A percentile compares a stretch with the other conserved stretches of the same genome.
These are phyloP conservation scores for Neofusicoccum sp. DNA, from an alignment of 2,329 filamentous ascomycete species.

Conservation along the genomic window DNA sequence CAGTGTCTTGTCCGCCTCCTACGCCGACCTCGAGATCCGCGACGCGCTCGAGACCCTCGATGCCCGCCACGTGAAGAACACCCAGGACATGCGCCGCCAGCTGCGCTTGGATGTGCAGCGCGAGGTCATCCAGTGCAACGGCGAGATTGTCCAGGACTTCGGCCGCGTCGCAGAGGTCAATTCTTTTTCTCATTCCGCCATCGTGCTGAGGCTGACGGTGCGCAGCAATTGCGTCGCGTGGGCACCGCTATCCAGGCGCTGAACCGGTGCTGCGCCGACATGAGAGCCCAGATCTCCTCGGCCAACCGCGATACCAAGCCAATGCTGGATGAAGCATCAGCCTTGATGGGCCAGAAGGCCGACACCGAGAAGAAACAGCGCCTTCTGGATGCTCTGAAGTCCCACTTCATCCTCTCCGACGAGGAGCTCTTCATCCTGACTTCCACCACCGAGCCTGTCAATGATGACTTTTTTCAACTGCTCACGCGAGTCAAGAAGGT, in stretches of 20 bases:
- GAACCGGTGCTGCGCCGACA: slow-evolving; percentile 77
- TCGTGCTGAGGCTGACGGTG: slow-evolving; percentile 29
- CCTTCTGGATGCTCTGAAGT: slow-evolving; percentile 74
- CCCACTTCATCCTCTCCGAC: slow-evolving; percentile 83
- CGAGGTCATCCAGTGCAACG: slow-evolving; percentile 92
- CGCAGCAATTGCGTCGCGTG: slow-evolving; percentile 82
- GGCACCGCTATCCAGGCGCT: slow-evolving; percentile 76
- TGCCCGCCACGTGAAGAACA: slow-evolving; percentile 70
- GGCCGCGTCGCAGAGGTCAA: slow-evolving; percentile 81
- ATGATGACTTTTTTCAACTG: slow-evolving; percentile 80
- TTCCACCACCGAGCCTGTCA: slow-evolving; percentile 76
- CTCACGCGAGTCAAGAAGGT: slow-evolving; percentile 83
- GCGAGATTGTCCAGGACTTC: slow-evolving; percentile 84
- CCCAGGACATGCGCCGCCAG: slow-evolving; percentile 74
- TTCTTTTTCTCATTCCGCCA: not conserved
- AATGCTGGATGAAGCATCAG: slow-evolving; percentile 75
- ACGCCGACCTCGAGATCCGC: slow-evolving; percentile 88
- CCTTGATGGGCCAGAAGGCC: slow-evolving; percentile 70
- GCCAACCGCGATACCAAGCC: slow-evolving; percentile 74
- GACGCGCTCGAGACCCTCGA: slow-evolving; percentile 82
- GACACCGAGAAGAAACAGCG: slow-evolving; percentile 80
- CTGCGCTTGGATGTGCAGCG: slow-evolving; percentile 83
- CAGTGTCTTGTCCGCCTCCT: slow-evolving; percentile 85
- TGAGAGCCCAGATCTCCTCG: slow-evolving; percentile 75
- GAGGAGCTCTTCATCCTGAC: slow-evolving; percentile 77